Base-by-base conservation (phyloP, 2,329 filamentous ascomycete species). In the Calonectria crousiana region DNA sequence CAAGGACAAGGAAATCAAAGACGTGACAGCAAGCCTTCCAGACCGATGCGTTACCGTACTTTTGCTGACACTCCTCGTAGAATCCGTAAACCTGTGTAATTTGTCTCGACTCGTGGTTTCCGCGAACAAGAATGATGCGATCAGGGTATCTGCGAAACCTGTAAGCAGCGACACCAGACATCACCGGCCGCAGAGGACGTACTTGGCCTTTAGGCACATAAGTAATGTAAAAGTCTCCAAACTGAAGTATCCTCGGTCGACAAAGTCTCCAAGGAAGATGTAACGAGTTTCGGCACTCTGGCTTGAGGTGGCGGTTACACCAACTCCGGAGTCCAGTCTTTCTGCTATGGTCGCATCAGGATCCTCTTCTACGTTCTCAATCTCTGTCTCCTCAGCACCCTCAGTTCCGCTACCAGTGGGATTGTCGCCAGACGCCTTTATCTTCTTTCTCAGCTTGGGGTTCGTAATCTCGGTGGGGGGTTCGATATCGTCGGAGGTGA, bases 1-100 rank as follows among this genome's bases (percentile, higher is more conserved):
- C 97, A 28, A 99, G 90, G 3, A 97, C 98, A 36, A 99, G 91
- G 85, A 98, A 99, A 85, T 99, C 97, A 84, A 99, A 99, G 87
- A 99, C 98, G 84, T 99, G 97, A 77, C 97, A 99, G 85, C 98
- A 99, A 73, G 98, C 97, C 85, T 99, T 98, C 97, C 97, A 99
- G n/a, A 99, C 97, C 64, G 97, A 98, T 16, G 97, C 95, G 83
- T 98, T 98, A 82, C 97, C 97, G 84, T 99, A 99, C 86, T 99
- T 99, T 81, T 97, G 94, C 71, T 95, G 95, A 85, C 97, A 99
- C 85, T 99, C 97, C 74, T 98, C 98, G 86, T 99, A 99, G 86
- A 99, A 99, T 69, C 97, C 97, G 84, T 99, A 99, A 28, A 97
- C 98, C 83, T 99, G 97, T 11, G 97, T 99, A 76, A 99, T 98